Conservation (phyloP, 2,329 filamentous ascomycete species). For the Acephala macrosclerotiorum region DNA sequence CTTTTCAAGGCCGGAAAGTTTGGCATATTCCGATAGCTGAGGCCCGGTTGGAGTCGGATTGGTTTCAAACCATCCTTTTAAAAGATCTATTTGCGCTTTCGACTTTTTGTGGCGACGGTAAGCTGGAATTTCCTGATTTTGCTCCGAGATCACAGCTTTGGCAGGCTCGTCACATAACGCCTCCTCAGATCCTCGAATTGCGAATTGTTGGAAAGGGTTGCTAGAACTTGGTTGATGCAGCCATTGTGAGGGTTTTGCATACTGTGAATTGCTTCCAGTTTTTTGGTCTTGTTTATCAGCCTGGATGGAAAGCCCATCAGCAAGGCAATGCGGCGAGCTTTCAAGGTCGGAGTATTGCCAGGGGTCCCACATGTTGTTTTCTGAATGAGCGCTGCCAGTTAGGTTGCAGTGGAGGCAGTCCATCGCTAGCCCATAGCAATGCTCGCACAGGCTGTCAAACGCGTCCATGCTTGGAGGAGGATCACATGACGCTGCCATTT, state of each 20-base stretch:
- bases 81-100: background rate
- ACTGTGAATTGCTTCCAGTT: too few relatives aligned
- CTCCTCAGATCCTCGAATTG: too few relatives aligned
- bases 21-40: background rate
- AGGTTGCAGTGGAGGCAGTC: background rate
- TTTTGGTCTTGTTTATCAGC: background rate
- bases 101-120: conserved; percentile 4
- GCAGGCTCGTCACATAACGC: background rate
- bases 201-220: background rate
- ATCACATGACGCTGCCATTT: background rate
- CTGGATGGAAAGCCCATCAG: too few relatives aligned
- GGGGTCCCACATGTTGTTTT: background rate
- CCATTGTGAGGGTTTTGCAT: background rate
- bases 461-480: background rate
- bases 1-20: background rate
- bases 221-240: background rate
- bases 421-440: background rate
- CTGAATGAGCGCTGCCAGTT: background rate
- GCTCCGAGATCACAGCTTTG: background rate
- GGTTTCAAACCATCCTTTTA: background rate
- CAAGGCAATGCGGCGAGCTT: background rate
- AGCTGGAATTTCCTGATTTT: background rate
- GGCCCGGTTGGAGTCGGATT: background rate
- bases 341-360: background rate
- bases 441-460: background rate